phyloP scores from a whole-genome alignment of 306 rosid species.

The Prunus padus region DNA sequence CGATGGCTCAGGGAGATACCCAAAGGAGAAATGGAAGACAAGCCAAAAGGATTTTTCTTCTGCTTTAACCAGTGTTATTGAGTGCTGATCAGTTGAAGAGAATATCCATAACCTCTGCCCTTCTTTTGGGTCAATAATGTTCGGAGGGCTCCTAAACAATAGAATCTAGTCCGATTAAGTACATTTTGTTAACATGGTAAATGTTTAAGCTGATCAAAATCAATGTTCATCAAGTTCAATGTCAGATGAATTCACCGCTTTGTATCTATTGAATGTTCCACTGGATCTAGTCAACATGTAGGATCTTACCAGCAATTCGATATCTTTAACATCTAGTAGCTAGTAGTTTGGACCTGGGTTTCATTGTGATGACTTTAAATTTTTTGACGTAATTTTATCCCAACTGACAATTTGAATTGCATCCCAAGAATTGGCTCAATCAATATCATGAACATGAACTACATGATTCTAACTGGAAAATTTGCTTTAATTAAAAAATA shows the following conservation, averaged over 20 bases:
- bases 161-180: conserved; percentile 36
- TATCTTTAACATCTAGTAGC: conserved; percentile 14
- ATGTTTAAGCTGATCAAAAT: conserved; percentile 33
- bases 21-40: conserved; percentile 51
- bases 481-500: neutral
- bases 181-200: conserved; percentile 40
- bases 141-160: conserved; percentile 30
- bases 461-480: neutral
- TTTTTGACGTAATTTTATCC: too few relatives aligned
- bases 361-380: neutral
- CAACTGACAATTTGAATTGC: neutral
- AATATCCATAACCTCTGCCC: conserved; percentile 13
- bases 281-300: conserved; percentile 7
- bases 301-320: conserved; percentile 18
- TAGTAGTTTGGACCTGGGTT: conserved; percentile 9
- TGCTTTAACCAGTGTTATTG: conserved; percentile 83
- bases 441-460: neutral
- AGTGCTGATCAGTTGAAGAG: conserved; percentile 33
- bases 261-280: conserved; percentile 29
- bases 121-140: conserved; percentile 27
- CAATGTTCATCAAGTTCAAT: conserved; percentile 32
- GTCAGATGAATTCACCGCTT: conserved; percentile 20
- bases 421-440: neutral
- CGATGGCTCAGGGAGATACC: conserved; percentile 62
- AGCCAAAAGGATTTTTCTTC: conserved; percentile 74